A percentile compares a stretch with the other conserved stretches of the same genome.
Conservation (phyloP, 1,139 yeast genomes). For the Meyerozyma elateridarum region DNA sequence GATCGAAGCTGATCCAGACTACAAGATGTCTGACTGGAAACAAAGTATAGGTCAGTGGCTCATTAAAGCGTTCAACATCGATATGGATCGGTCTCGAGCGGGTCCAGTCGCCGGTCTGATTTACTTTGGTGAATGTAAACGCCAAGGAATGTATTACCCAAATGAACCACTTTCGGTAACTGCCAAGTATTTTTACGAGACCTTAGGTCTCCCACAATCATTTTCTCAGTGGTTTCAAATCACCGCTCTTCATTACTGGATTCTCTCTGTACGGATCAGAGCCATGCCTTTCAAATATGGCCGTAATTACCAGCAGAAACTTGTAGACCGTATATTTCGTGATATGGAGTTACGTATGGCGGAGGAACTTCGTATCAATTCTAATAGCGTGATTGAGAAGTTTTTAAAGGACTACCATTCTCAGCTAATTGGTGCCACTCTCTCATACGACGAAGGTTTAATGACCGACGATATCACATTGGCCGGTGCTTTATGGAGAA, state of each 20-base stretch:
- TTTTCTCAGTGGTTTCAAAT: slow-evolving; percentile 96
- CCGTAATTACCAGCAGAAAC: slow-evolving; percentile 83
- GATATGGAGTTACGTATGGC: slow-evolving; percentile 85
- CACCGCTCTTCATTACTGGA: slow-evolving; percentile 88
- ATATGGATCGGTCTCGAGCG: slow-evolving; percentile 88
- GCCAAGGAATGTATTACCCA: slow-evolving; percentile 73
- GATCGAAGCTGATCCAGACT: slow-evolving; percentile 53
- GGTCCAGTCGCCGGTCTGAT: slow-evolving; percentile 92
- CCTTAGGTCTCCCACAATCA: slow-evolving; percentile 75
- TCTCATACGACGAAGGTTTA: slow-evolving; percentile 92
- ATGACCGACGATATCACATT: slow-evolving; percentile 77
- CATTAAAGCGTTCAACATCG: slow-evolving; percentile 63
- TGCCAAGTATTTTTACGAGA: slow-evolving; percentile 72
- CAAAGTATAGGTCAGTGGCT: slow-evolving; percentile 69
- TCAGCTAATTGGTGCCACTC: slow-evolving; percentile 83
- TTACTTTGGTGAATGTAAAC: slow-evolving; percentile 83
- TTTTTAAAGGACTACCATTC: slow-evolving; percentile 87
- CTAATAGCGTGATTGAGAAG: slow-evolving; percentile 80
- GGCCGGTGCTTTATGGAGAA: slow-evolving; percentile 90
- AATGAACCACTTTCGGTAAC: slow-evolving; percentile 62
- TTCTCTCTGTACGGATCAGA: slow-evolving; percentile 89
- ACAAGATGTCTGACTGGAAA: slow-evolving; percentile 63
- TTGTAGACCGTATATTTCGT: slow-evolving; percentile 81
- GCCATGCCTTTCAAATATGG: slow-evolving; percentile 91
- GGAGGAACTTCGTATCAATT: slow-evolving; percentile 77